Conservation (phyloP, 1,139 yeast genomes). For the Kluyveromyces sp. region DNA sequence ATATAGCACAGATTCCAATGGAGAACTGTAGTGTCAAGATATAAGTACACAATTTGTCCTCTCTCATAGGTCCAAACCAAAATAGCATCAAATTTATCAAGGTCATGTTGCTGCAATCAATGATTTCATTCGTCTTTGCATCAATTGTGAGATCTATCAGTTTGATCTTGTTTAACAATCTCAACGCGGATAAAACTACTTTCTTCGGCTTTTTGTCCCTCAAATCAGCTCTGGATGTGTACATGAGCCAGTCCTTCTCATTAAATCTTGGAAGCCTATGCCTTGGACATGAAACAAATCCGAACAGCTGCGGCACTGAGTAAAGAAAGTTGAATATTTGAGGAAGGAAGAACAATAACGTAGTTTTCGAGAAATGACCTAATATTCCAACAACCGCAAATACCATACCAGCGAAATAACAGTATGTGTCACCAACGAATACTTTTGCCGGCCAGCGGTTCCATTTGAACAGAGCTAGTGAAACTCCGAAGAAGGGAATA, state of each 20-base stretch:
- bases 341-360: slow-evolving; percentile 77
- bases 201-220: slow-evolving; percentile 33
- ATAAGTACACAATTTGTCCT: slow-evolving; percentile 59
- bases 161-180: slow-evolving; percentile 32
- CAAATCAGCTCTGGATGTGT: slow-evolving; percentile 59
- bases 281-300: slow-evolving; percentile 86
- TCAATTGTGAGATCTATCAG: slow-evolving; percentile 40
- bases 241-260: slow-evolving; percentile 58
- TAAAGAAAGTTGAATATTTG: slow-evolving; percentile 85
- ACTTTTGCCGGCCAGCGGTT: slow-evolving; percentile 91
- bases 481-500: slow-evolving; percentile 82
- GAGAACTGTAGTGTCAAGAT: slow-evolving; percentile 56
- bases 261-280: slow-evolving; percentile 84
- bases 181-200: slow-evolving; percentile 33
- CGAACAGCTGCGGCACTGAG: slow-evolving; percentile 84
- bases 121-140: slow-evolving; percentile 19
- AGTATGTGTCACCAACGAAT: slow-evolving; percentile 96
- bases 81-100: slow-evolving; percentile 75
- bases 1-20: slow-evolving; percentile 60
- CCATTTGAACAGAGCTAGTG: slow-evolving; percentile 64
- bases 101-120: slow-evolving; percentile 72
- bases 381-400: slow-evolving; percentile 94
- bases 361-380: slow-evolving; percentile 93
- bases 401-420: slow-evolving; percentile 98
- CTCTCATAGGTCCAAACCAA: slow-evolving; percentile 85